phyloP scores from a whole-genome alignment of 1,284 basidiomycete genomes.

The Gomphus bonarii region DNA sequence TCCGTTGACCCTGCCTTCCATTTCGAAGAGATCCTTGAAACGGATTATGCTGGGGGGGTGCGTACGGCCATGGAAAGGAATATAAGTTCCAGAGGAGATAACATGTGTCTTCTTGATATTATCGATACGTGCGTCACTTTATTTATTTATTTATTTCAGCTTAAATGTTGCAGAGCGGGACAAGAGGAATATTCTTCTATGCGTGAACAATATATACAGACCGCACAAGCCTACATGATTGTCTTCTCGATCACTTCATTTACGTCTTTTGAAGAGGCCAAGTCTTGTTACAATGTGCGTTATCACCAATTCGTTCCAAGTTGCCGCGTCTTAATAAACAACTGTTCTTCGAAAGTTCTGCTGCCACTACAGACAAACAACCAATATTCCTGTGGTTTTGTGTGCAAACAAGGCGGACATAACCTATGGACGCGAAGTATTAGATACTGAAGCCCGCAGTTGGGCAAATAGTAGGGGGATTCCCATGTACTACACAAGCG shows the following conservation, averaged over 20 bases:
- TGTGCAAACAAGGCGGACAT: slow-evolving; percentile 6
- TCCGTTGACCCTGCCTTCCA: not conserved
- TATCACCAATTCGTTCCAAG: not conserved
- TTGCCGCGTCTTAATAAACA: not conserved
- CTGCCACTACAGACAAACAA: not conserved
- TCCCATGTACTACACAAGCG: slow-evolving; percentile 6
- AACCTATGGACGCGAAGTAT: not conserved
- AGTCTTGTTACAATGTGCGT: slow-evolving; percentile 1
- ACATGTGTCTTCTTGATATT: slow-evolving; percentile 6
- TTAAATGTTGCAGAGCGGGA: not conserved
- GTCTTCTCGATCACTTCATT: not conserved
- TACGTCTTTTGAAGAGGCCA: not conserved
- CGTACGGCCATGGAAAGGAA: not conserved
- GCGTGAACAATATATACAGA: not conserved
- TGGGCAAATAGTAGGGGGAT: not conserved
- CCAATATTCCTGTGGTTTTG: not conserved
- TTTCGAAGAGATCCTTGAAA: slow-evolving; percentile 8
- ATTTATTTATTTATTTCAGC: not conserved
- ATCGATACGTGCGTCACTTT: slow-evolving; percentile 3
- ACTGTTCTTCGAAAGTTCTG: not conserved
- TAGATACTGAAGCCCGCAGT: not conserved
- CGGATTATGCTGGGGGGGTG: slow-evolving; percentile 2
- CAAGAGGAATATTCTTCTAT: slow-evolving; percentile 9
- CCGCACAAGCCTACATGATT: not conserved
- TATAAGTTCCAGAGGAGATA: not conserved